phyloP scores from a whole-genome alignment of 257 asterid genomes.

The Solanum medicagineum region DNA sequence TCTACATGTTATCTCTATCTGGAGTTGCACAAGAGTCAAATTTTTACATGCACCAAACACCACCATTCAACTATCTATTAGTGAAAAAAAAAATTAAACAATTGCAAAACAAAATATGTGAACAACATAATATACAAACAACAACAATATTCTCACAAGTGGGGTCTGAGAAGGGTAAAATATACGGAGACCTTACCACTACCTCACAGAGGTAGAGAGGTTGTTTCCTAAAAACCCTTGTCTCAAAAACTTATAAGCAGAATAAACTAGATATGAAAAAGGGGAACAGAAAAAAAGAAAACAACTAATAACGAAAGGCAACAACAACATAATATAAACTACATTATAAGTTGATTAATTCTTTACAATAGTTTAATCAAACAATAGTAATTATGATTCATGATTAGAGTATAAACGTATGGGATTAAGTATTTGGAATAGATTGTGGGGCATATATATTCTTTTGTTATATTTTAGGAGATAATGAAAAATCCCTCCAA shows the following conservation, averaged over 20 bases:
- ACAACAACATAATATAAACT: background rate
- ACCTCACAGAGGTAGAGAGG: too few relatives aligned
- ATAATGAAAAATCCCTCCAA: background rate
- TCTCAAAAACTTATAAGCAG: too few relatives aligned
- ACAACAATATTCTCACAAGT: too few relatives aligned
- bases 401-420: background rate
- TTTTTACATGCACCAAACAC: background rate
- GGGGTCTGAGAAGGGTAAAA: too few relatives aligned
- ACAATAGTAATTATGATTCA: background rate
- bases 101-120: background rate
- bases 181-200: too few relatives aligned
- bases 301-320: too few relatives aligned
- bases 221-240: too few relatives aligned
- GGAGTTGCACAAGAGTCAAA: conserved; percentile 1
- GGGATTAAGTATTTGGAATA: background rate
- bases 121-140: too few relatives aligned
- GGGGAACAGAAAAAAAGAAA: too few relatives aligned
- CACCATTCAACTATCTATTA: background rate
- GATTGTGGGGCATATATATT: background rate
- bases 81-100: background rate
- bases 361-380: background rate
- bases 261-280: too few relatives aligned
- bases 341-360: background rate
- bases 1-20: conserved; percentile 86
- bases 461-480: background rate